Percentiles rank a stretch among this genome's conserved stretches.
Conservation (phyloP, 2,329 filamentous ascomycete species). For the Achaetomium macrosporum region DNA sequence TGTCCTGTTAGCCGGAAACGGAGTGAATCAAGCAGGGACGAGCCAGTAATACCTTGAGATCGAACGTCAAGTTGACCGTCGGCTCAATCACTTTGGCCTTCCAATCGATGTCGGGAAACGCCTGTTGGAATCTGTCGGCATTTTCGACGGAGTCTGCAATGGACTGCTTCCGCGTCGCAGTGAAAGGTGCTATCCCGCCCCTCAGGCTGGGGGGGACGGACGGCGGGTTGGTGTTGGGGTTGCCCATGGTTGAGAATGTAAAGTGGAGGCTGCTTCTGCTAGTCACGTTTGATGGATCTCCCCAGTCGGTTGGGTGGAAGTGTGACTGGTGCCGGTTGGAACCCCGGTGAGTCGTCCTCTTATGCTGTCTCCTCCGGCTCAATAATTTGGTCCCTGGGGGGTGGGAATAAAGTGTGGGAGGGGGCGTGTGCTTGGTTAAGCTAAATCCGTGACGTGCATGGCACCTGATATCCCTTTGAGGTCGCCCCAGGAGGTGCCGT, state of each 20-base stretch:
- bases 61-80: neutral
- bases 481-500: neutral
- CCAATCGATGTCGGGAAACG: neutral
- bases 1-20: neutral
- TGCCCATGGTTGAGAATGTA: neutral
- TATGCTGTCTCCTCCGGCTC: neutral
- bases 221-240: neutral
- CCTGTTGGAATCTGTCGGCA: neutral
- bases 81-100: neutral
- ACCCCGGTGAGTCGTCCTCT: neutral
- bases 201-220: neutral
- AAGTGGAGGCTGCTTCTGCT: neutral
- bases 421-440: neutral
- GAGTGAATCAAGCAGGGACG: neutral
- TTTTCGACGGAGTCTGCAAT: neutral
- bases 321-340: neutral
- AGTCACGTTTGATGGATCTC: neutral
- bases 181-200: neutral
- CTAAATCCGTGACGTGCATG: neutral
- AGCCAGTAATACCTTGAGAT: neutral
- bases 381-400: neutral
- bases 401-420: neutral
- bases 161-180: neutral
- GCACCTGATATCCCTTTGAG: neutral
- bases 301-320: neutral